A percentile compares a stretch with the other conserved stretches of the same genome.
These are phyloP conservation scores for Cyberlindnera galapagoensis DNA, from an alignment of 805 yeast species.

Conservation along the genomic window DNA sequence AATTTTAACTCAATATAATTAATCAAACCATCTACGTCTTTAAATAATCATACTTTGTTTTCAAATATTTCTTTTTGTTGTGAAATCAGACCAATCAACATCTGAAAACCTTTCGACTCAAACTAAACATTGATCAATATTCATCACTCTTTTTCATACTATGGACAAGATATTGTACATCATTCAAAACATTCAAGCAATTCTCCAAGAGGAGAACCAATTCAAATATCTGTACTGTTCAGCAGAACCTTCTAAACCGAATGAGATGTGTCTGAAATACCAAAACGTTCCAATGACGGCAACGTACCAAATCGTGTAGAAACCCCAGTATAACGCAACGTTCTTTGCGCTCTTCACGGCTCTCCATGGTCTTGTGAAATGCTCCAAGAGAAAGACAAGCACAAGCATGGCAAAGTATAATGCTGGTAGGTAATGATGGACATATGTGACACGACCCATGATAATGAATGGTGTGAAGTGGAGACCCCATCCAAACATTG, in stretches of 20 bases:
- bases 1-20: no score
- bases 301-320: constrained; percentile 36
- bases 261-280: constrained; percentile 54
- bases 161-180: no score
- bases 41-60: no score
- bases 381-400: constrained; percentile 47
- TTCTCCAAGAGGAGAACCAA: constrained; percentile 45
- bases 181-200: no score
- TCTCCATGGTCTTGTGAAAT: constrained; percentile 24
- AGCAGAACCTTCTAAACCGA: constrained; percentile 56
- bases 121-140: no score
- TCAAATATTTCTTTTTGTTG: no score
- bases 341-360: constrained; percentile 20
- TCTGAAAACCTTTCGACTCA: no score
- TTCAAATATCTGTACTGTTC: constrained; percentile 35
- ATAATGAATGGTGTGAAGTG: constrained; percentile 70
- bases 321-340: constrained; percentile 18
- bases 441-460: constrained; percentile 84
- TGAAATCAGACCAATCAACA: no score
- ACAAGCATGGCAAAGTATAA: constrained; percentile 67
- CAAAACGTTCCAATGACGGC: constrained; percentile 48
- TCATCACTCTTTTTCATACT: no score
- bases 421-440: constrained; percentile 82
- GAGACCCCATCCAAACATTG: constrained; percentile 76
- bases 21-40: no score